Evolutionary conservation across 2,329 filamentous ascomycete genomes (phyloP).

Genomic region (Emergomyces orientalis): DNA sequence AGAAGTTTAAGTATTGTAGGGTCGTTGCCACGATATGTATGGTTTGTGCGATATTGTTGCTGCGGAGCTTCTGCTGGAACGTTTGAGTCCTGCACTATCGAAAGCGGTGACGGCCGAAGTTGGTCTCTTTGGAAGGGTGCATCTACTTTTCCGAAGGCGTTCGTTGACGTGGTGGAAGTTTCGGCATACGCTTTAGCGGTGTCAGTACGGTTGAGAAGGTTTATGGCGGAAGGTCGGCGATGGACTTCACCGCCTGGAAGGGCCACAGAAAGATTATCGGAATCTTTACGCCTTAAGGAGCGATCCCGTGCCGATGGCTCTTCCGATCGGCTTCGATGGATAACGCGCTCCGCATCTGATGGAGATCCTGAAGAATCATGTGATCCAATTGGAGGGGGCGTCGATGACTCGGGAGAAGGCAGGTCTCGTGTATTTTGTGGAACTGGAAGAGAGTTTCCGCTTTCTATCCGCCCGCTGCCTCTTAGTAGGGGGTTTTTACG

Average conservation of each 20-base stretch:
- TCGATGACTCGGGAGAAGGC: conserved; percentile 30
- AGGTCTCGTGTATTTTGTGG: conserved; percentile 19
- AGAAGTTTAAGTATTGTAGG: conserved; percentile 55
- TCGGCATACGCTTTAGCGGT: conserved; percentile 54
- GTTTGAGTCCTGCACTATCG: conserved; percentile 23
- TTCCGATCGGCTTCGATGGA: conserved; percentile 14
- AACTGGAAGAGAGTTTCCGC: conserved; percentile 13
- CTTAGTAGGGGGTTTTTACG: conserved; percentile 34
- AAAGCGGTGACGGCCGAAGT: conserved; percentile 29
- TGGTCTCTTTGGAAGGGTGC: conserved; percentile 37
- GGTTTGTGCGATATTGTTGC: conserved; percentile 52
- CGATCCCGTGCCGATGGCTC: conserved; percentile 22
- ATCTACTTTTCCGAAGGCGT: conserved; percentile 57
- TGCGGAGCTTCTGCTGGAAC: conserved; percentile 21
- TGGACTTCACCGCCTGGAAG: conserved; percentile 22
- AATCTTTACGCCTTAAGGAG: conserved; percentile 16
- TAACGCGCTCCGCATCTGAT: conserved; percentile 28
- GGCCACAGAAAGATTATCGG: conserved; percentile 22
- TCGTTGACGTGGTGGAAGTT: conserved; percentile 54
- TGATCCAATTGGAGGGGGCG: conserved; percentile 26
- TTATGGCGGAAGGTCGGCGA: conserved; percentile 48
- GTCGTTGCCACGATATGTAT: conserved; percentile 76
- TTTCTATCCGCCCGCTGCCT: conserved; percentile 32
- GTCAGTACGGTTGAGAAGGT: conserved; percentile 50
- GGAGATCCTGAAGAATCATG: conserved; percentile 27